A percentile compares a stretch with the other conserved stretches of the same genome.
Evolutionary conservation across 306 rosid species (phyloP).

Genomic region (Vigna trinervia): DNA sequence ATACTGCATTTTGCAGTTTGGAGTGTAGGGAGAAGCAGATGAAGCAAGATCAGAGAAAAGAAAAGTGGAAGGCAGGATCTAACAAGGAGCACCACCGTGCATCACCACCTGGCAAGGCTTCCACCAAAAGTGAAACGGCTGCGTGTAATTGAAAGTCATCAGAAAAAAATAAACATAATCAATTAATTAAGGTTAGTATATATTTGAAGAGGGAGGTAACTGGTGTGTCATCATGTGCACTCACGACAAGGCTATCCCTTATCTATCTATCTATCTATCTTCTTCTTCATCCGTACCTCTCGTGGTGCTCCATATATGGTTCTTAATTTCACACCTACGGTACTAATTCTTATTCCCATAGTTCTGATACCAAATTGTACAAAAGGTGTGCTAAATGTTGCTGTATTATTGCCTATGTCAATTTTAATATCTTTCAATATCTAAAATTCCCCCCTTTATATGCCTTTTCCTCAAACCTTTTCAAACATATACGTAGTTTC

Average conservation of each 20-base stretch:
- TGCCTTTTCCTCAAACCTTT: background rate
- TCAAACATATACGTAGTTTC: background rate
- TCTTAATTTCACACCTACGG: constrained; percentile 9
- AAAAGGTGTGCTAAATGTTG: constrained; percentile 3
- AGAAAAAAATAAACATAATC: background rate
- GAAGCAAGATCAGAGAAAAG: constrained; percentile 65
- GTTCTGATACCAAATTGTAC: constrained; percentile 28
- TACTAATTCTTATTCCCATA: constrained; percentile 11
- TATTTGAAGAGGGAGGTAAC: background rate
- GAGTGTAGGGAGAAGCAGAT: constrained; percentile 91
- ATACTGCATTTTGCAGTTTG: constrained; percentile 86
- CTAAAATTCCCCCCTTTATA: background rate
- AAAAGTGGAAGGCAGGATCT: constrained; percentile 50
- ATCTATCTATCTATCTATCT: no score
- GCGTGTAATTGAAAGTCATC: constrained; percentile 43
- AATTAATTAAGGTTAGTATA: background rate
- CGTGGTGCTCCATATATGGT: background rate
- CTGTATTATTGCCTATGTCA: constrained; percentile 12
- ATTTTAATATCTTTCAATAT: constrained; percentile 2
- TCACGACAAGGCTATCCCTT: background rate
- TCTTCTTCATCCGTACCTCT: background rate
- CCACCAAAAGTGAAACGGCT: constrained; percentile 52
- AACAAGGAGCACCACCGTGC: constrained; percentile 48
- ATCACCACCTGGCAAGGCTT: constrained; percentile 34
- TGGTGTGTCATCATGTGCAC: background rate